Base-by-base conservation (phyloP, 768 basidiomycete species). In the Mycena vulgaris region DNA sequence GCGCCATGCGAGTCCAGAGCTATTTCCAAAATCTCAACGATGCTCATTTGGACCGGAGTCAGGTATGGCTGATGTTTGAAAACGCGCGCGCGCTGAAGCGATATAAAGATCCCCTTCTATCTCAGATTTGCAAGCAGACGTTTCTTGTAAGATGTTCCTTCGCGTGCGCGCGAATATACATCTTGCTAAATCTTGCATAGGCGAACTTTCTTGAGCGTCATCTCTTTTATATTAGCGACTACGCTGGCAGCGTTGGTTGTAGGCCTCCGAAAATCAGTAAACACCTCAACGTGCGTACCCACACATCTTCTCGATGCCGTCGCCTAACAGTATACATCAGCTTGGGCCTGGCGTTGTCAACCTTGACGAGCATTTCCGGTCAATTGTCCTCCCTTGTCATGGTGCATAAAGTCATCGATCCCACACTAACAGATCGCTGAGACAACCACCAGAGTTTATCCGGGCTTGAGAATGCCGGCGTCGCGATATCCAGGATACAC, bases 381-480 rank as follows among this genome's bases (percentile, higher is more conserved):
- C 51, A 68, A 28, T 21, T 68, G 0, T 52, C 37, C 4, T 39
- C 28, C 35, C 37, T 67, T 13, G 42, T 68, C 39, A 58, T 67
- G 57, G 53, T 68, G 39, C 42, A 11, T 37, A 11, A 21, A 7
- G 11, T 40, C 21, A 37, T 52, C 30, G 8, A 35, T 27, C 10
- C 11, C 16, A 13, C 17, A 5, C 21, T 23, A 7, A 30, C 8
- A n/a, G 14, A 30, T 11, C n/a, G 33, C 30, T 37, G 23, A 52
- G 3, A 28, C 13, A 25, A 39, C 31, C 40, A 17, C 25, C 28
- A 68, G 66, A 62, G 33, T 37, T 31, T 72, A 17, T 58, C 70
- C 49, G 53, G 59, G 17, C 66, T 72, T 42, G 66, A 72, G 42
- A 72, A 72, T 53, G 61, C 66, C 8, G 67, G 55, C 6, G 63